These are phyloP conservation scores for Colletotrichum sp. DNA, from an alignment of 2,329 filamentous ascomycete genomes.

Conservation along the genomic window DNA sequence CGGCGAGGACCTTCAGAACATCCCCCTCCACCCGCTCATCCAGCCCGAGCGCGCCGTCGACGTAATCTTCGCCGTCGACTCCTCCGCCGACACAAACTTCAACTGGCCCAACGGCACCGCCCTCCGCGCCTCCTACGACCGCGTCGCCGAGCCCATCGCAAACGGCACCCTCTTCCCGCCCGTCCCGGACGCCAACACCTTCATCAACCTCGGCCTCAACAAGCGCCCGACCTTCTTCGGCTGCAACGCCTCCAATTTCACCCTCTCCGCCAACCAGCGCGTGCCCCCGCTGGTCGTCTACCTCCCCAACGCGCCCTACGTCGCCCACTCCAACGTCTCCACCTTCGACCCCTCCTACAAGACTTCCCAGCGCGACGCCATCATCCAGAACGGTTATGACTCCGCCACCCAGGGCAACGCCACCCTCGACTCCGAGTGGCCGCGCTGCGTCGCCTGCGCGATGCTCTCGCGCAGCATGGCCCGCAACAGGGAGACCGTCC, in stretches of 20 bases:
- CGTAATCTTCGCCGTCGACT: slow-evolving; percentile 70
- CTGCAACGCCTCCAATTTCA: slow-evolving; percentile 58
- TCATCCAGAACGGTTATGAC: slow-evolving; percentile 88
- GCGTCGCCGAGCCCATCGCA: slow-evolving; percentile 51
- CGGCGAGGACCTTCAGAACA: slow-evolving; percentile 79
- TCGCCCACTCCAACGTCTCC: slow-evolving; percentile 76
- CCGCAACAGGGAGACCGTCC: slow-evolving; percentile 72
- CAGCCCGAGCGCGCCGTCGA: slow-evolving; percentile 62
- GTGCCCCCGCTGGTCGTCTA: slow-evolving; percentile 82
- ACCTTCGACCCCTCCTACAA: slow-evolving; percentile 76
- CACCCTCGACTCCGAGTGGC: slow-evolving; percentile 77
- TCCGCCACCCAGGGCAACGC: slow-evolving; percentile 83
- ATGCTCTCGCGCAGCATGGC: slow-evolving; percentile 78
- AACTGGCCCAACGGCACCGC: slow-evolving; percentile 68
- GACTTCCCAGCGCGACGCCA: slow-evolving; percentile 71
- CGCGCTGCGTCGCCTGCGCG: slow-evolving; percentile 86
- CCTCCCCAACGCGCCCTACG: slow-evolving; percentile 84
- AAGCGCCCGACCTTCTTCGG: slow-evolving; percentile 67
- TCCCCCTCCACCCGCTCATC: slow-evolving; percentile 73
- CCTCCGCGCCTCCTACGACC: slow-evolving; percentile 62
- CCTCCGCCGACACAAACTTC: slow-evolving; percentile 63
- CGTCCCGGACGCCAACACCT: slow-evolving; percentile 60
- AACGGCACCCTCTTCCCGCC: slow-evolving; percentile 63
- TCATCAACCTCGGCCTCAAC: slow-evolving; percentile 64
- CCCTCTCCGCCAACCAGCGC: slow-evolving; percentile 48